Evolutionary conservation across 2,329 filamentous ascomycete species (phyloP), one percentile per base, ranked within the genome.

Genomic region (Phaeosphaeria sp.): DNA sequence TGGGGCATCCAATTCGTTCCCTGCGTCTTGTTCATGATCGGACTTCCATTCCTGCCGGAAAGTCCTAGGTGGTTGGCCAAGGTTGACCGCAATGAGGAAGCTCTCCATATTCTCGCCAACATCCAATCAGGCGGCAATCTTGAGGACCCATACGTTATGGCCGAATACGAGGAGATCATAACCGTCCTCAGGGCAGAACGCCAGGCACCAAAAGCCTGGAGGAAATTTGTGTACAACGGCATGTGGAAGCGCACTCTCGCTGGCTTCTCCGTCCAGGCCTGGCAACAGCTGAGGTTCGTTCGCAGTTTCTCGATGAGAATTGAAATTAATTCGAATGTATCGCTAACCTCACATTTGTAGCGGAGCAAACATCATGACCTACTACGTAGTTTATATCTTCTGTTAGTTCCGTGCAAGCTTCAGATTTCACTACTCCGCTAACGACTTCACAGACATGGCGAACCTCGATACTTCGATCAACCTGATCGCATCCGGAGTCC

Each of bases 361-460:
- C 25, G 25, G 25, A 8, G 25, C 25, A 27, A 27, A 27, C 25
- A 42, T 42, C 13, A 7, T 18, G 39, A 76, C 71, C 52, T 86
- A 87, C 72, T 88, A 88, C 56, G 82, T 88, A 57, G 83, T 85
- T 2, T 87, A 86, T 69, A 83, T 87, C 58, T 87, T 86, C 63
- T 72, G 43, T 45, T 24, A 45, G 43, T 22, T 25, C 15, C 15
- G 9, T 18, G 2, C 42, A 45, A 5, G 2, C 13, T 2, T 24
- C 20, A 24, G 6, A 45, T 24, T 22, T 18, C 2, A 9, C 3
- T n/a, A 21, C 18, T 2, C 4, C 3, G 43, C 43, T 45, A 24
- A 45, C 18, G 17, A 45, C 9, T 25, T 25, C 11, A 15, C 42
- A 45, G 43, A 82, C 50, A 88, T 88, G 84, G 85, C 85, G 9